A percentile compares a stretch with the other conserved stretches of the same genome.
These are phyloP conservation scores for Groenewaldozyma auringiensis DNA, from an alignment of 1,139 yeast species.

Conservation along the genomic window DNA sequence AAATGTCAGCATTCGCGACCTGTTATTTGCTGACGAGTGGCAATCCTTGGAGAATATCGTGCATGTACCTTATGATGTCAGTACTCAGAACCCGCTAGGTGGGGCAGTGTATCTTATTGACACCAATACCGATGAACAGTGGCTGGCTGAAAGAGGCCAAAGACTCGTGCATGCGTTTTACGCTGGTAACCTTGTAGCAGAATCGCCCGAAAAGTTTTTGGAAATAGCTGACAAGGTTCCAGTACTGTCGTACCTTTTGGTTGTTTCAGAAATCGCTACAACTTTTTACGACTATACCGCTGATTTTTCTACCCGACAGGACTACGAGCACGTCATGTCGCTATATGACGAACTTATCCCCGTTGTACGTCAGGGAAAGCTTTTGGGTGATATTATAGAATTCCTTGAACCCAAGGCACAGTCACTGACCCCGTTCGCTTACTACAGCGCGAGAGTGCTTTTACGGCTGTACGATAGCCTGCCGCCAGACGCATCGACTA, in stretches of 20 bases:
- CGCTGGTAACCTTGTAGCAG: neutral
- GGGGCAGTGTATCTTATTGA: conserved; percentile 1
- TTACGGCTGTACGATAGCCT: neutral
- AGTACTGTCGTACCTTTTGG: neutral
- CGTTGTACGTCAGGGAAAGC: neutral
- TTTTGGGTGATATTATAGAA: neutral
- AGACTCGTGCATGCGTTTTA: neutral
- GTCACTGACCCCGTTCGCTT: neutral
- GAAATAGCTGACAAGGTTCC: neutral
- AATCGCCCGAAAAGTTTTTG: neutral
- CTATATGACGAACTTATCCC: neutral
- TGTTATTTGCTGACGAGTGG: neutral
- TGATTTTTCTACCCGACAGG: neutral
- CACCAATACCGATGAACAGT: neutral
- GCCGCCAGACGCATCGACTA: neutral
- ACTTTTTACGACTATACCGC: neutral
- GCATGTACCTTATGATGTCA: neutral
- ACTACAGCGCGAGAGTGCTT: neutral
- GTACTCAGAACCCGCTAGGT: neutral
- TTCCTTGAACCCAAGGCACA: neutral
- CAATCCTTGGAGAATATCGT: neutral
- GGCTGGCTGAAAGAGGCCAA: neutral
- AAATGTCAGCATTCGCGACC: neutral
- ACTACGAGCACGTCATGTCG: neutral
- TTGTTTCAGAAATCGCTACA: neutral